Conservation (phyloP, 805 yeast species). For the Kluyveromyces starmeri region DNA sequence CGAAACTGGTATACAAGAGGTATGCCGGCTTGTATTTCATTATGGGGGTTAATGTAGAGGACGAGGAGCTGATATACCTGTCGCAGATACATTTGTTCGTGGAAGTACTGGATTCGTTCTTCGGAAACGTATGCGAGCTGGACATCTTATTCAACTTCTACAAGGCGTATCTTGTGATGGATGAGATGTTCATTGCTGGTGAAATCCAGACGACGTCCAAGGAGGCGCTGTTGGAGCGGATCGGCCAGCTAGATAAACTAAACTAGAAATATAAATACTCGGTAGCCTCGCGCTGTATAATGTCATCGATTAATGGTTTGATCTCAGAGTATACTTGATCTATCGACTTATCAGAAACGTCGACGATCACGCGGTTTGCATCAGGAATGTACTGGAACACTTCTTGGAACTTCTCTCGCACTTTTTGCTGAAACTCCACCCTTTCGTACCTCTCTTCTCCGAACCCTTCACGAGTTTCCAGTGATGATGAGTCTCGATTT, state of each 20-base stretch:
- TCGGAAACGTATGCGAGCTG: constrained; percentile 86
- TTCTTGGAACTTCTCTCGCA: constrained; percentile 47
- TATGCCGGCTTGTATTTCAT: constrained; percentile 90
- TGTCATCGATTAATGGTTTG: constrained; percentile 28
- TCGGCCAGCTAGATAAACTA: constrained; percentile 54
- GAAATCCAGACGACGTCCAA: constrained; percentile 84
- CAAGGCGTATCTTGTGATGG: constrained; percentile 72
- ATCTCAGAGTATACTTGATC: constrained; percentile 45
- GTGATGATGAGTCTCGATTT: constrained; percentile 33
- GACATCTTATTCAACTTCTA: constrained; percentile 89
- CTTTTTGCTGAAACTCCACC: constrained; percentile 62
- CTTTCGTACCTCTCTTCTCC: constrained; percentile 93
- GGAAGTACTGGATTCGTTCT: constrained; percentile 77
- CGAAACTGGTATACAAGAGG: constrained; percentile 72
- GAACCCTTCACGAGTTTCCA: constrained; percentile 59
- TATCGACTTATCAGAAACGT: constrained; percentile 51
- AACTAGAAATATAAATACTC: constrained; percentile 29
- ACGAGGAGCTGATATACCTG: constrained; percentile 73
- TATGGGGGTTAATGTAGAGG: constrained; percentile 69
- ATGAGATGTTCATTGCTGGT: constrained; percentile 84
- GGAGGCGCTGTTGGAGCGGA: constrained; percentile 51
- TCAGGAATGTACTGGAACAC: constrained; percentile 33
- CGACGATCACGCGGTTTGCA: constrained; percentile 36
- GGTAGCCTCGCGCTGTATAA: constrained; percentile 4
- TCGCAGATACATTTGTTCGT: constrained; percentile 84